These are phyloP conservation scores for Pulveroboletus ravenelii DNA, from an alignment of 768 basidiomycete genomes.

Conservation along the genomic window DNA sequence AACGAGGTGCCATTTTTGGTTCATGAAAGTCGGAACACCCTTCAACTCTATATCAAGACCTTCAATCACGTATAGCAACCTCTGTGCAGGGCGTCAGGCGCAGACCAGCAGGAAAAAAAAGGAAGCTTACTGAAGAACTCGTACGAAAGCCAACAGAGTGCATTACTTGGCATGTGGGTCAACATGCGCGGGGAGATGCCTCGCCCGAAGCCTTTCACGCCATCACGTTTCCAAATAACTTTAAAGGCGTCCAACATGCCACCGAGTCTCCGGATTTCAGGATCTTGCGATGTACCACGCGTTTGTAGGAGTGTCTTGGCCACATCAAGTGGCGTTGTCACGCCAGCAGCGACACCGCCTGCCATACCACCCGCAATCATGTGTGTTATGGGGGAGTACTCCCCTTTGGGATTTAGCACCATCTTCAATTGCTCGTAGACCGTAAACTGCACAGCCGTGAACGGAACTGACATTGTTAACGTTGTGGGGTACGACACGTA, in stretches of 20 bases:
- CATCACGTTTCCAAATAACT: conserved; percentile 85
- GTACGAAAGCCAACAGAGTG: conserved; percentile 95
- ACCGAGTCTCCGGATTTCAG: conserved; percentile 74
- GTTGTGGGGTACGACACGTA: conserved; percentile 99
- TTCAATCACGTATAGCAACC: conserved; percentile 54
- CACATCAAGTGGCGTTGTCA: conserved; percentile 96
- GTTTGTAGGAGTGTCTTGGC: conserved; percentile 97
- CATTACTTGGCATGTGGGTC: conserved; percentile 95
- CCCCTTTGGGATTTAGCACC: conserved; percentile 76
- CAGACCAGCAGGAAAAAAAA: not conserved
- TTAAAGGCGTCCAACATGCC: conserved; percentile 87
- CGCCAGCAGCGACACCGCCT: conserved; percentile 89
- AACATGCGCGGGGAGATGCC: conserved; percentile 89
- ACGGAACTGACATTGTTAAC: conserved; percentile 92
- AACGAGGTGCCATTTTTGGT: not conserved
- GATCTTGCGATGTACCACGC: conserved; percentile 80
- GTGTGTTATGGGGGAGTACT: conserved; percentile 92
- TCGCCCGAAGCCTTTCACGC: conserved; percentile 77
- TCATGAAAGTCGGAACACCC: conserved; percentile 7
- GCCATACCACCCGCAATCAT: conserved; percentile 89
- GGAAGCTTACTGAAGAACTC: conserved; percentile 91
- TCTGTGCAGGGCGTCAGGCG: conserved; percentile 37
- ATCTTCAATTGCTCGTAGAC: conserved; percentile 92
- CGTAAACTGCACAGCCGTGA: conserved; percentile 97
- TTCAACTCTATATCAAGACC: conserved; percentile 17